Evolutionary conservation across 2,329 filamentous ascomycete genomes (phyloP).

Genomic region (Aureobasidium sp.): DNA sequence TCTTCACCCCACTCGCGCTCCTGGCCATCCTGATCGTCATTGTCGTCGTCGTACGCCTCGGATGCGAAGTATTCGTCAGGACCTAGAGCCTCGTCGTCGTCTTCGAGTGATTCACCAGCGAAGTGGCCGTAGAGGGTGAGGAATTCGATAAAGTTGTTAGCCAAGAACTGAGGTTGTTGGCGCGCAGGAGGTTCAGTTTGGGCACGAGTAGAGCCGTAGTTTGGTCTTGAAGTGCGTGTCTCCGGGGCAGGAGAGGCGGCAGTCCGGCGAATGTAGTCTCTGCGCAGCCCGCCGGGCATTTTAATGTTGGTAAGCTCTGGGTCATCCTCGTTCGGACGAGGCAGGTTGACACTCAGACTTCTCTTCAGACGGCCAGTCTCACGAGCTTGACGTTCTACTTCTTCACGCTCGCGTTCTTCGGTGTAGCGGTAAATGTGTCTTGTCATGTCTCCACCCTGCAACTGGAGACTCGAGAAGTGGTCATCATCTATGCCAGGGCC

Average conservation of each 20-base stretch:
- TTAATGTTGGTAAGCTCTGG: conserved; percentile 87
- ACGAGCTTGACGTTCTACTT: conserved; percentile 62
- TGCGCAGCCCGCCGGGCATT: conserved; percentile 84
- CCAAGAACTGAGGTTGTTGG: conserved; percentile 61
- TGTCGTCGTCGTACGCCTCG: conserved; percentile 53
- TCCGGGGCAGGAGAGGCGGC: conserved; percentile 50
- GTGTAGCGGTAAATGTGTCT: conserved; percentile 95
- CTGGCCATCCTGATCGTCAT: conserved; percentile 43
- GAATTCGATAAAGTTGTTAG: conserved; percentile 92
- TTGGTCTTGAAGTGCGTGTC: conserved; percentile 34
- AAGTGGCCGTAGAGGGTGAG: conserved; percentile 94
- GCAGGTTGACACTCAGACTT: conserved; percentile 80
- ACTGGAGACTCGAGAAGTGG: conserved; percentile 85
- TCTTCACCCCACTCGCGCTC: conserved; percentile 79
- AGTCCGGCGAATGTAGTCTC: conserved; percentile 76
- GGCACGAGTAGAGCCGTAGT: conserved; percentile 23
- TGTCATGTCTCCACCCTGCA: conserved; percentile 93
- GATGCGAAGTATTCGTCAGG: conserved; percentile 91
- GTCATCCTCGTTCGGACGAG: conserved; percentile 69
- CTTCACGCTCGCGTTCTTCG: conserved; percentile 75
- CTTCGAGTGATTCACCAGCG: conserved; percentile 90
- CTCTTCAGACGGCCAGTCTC: conserved; percentile 56
- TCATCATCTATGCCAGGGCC: conserved; percentile 40
- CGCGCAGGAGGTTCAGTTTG: conserved; percentile 20
- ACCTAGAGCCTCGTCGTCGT: conserved; percentile 83